Evolutionary conservation across 305 asterid genomes (phyloP), one percentile per base, ranked within the genome.

Genomic region (Coffea humblotiana): DNA sequence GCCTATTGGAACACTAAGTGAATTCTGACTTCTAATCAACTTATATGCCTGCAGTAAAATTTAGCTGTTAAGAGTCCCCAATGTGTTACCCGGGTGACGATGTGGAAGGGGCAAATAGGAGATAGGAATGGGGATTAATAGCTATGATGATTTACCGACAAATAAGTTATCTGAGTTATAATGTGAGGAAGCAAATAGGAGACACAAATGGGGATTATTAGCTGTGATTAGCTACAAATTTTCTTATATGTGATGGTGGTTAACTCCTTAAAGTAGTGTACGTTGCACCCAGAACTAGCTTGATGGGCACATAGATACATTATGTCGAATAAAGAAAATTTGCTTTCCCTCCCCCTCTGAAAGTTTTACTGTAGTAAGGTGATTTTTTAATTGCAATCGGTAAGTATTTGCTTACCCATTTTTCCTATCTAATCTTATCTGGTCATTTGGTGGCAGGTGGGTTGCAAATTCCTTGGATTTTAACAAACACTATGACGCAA

Each of bases 401-500:
- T 21, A 14, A 29, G 43, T 32, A 45, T 58, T 43, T 65, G 43
- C 32, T 10, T 65, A 35, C 3, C 6, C 19, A n/a, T 40, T 40
- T 40, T 6, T 72, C 69, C 63, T 52, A 19, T 78, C 48, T 49
- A 67, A 27, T 69, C 58, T 35, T 19, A n/a, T 58, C 47, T 11
- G 81, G 67, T 82, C 84, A 61, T 77, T 78, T 78, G 37, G 45
- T 77, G 63, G 86, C 97, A 96, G 99, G 90, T 96, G 98, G 98
- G 91, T 96, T 45, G 97, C 93, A 78, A 80, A 91, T 80, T 91
- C 97, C 83, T 86, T 96, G 97, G 94, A 92, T 82, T 96, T 96
- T 81, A 84, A 96, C 96, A 96, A 92, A 91, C 87, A 90, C 82
- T 96, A 96, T 85, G 98, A 96, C 63, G 99, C 99, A 48, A 96